Evolutionary conservation across 2,329 filamentous ascomycete species (phyloP), one percentile per base, ranked within the genome.

Genomic region (Xylaria sp.): DNA sequence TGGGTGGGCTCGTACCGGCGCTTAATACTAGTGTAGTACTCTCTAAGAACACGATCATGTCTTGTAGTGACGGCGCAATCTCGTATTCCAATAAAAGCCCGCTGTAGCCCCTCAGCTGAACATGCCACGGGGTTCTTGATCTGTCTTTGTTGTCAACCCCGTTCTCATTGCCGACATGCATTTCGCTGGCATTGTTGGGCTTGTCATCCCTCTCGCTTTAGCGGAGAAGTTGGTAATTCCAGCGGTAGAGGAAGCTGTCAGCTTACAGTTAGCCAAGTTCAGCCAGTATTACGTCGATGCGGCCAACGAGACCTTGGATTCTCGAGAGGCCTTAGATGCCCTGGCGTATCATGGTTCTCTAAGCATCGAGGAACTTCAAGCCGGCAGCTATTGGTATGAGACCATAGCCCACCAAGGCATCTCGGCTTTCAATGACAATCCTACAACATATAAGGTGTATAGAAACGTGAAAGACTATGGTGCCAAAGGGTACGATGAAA

Each of bases 381-480:
- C 70, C 20, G 63, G 61, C 20, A 72, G 53, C 30, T 76, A 74
- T 63, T 80, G 77, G 78, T 76, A 77, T 63, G 77, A 77, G 67
- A 70, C 72, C 23, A 77, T 80, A 53, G 65, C 76, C n/a, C 74
- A 78, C 39, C 76, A 77, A 65, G 78, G 78, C 13, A 74, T 79
- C 66, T 76, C 78, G 18, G 73, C 77, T 30, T 80, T 79, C 73
- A 78, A 78, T 46, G 28, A 70, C 56, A 74, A 77, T 57, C 65
- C 69, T 5, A 61, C 74, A 6, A 71, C 69, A n/a, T 80, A 80
- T 62, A 74, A 77, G 62, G 76, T 81, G 43, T 81, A 77, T 63
- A 76, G 78, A 66, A 80, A 80, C 52, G 78, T 80, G 34, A 80
- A 76, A 63, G 76, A 78, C 65, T 80, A 79, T 62, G 78, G 79